Conservation (phyloP, 352 stramenopile species). For the Elongisporangium prolatum region DNA sequence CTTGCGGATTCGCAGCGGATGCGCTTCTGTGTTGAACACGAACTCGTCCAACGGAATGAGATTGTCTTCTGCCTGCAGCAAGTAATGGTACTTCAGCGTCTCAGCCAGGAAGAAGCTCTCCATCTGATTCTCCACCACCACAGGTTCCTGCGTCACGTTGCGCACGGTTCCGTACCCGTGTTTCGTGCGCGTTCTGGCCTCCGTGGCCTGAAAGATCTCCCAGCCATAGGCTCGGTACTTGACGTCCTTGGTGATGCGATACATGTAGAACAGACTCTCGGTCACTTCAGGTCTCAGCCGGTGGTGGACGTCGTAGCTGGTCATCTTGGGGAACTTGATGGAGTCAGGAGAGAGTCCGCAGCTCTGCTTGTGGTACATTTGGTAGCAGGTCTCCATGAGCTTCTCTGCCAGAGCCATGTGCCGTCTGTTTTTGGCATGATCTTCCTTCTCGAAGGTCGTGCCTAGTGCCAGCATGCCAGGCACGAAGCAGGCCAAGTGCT, state of each 20-base stretch:
- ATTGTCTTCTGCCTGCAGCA: constrained; percentile 84
- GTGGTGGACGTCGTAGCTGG: constrained; percentile 61
- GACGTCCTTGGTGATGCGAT: constrained; percentile 87
- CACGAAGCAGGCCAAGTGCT: constrained; percentile 95
- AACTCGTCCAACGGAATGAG: constrained; percentile 91
- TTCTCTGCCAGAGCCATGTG: constrained; percentile 78
- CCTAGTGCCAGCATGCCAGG: constrained; percentile 89
- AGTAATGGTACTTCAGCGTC: constrained; percentile 98
- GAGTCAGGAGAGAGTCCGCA: constrained; percentile 90
- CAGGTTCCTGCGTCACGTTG: constrained; percentile 21
- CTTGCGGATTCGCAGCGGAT: constrained; percentile 80
- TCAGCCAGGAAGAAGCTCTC: constrained; percentile 99
- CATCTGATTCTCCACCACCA: constrained; percentile 93
- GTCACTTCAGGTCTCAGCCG: constrained; percentile 91
- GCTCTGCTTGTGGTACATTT: constrained; percentile 88
- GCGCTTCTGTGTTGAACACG: constrained; percentile 96
- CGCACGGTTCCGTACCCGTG: constrained; percentile 69
- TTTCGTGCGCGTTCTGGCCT: constrained; percentile 72
- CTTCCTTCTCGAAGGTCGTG: constrained; percentile 25
- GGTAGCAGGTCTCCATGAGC: constrained; percentile 83
- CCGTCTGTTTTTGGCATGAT: constrained; percentile 46
- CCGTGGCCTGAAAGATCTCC: constrained; percentile 89
- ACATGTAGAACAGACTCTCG: constrained; percentile 92
- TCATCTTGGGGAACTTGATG: constrained; percentile 60
- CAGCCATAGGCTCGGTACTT: constrained; percentile 92